Base-by-base conservation (phyloP, 1,284 basidiomycete genomes). In the Ustilago lituana region DNA sequence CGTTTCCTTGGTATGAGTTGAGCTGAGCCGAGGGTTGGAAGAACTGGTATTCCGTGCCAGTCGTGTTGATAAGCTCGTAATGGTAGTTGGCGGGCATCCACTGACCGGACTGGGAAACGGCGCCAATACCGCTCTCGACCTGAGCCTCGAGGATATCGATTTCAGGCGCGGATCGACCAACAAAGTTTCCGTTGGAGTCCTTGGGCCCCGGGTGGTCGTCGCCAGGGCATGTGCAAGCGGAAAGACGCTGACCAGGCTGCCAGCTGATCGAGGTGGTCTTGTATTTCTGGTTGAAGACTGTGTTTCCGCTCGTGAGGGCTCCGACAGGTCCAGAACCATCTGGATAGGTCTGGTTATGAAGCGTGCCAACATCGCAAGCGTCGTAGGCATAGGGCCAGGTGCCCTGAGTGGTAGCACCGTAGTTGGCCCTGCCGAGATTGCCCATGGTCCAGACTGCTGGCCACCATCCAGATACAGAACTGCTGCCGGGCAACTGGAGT, bases 361-460 rank as follows among this genome's bases (percentile, higher is more conserved):
- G 61, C 9, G 77, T 78, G 6, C 77, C 77, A 1, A 73, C 56
- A 36, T 78, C 77, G 48, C 77, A 78, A 4, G 67, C n/a, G 41
- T 59, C 48, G 63, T 78, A 64, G 33, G 88, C 87, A 79, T 92
- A 92, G 8, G 86, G 86, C 86, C 89, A 90, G 86, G 84, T 82
- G 5, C 85, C 93, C 53, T 94, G 91, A 6, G 81, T 75, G 7
- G 77, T 76, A 5, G 80, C 75, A 55, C 79, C 79, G 53, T 79
- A 81, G 27, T 78, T 78, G 44, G 78, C 79, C 12, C 78, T 70
- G 8, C 79, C 79, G 2, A 81, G 63, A 77, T 95, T 95, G 4
- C 93, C 93, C 90, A 96, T 91, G 6, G 90, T 91, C 93, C 93
- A 94, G 60, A 72, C 62, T 5, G 79, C 80, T 20, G 90, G 90